Conservation (phyloP, 139 green algal genomes). For the Trebouxia sp. region DNA sequence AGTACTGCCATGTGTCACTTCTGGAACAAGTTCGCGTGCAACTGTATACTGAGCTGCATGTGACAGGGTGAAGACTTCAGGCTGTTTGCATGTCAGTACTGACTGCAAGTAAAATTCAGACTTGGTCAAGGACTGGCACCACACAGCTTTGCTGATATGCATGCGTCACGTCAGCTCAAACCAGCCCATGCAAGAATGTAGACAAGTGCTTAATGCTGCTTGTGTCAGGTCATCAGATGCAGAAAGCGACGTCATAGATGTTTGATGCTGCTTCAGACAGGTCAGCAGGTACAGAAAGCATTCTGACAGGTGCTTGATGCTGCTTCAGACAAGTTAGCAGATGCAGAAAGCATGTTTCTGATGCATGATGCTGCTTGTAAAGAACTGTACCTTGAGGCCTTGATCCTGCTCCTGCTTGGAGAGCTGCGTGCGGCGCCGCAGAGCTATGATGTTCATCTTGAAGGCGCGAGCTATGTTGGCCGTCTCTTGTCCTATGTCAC, state of each 20-base stretch:
- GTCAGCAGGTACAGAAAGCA: background rate
- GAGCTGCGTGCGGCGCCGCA: slow-evolving; percentile 58
- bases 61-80: background rate
- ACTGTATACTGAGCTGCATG: background rate
- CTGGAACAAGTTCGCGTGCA: background rate
- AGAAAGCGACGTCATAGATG: background rate
- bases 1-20: background rate
- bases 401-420: slow-evolving; percentile 50
- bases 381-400: slow-evolving; percentile 45
- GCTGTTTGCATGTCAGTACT: too few relatives aligned
- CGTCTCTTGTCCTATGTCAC: slow-evolving; percentile 64
- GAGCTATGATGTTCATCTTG: slow-evolving; percentile 70
- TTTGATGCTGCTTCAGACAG: background rate
- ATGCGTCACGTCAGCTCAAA: too few relatives aligned
- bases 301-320: background rate
- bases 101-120: too few relatives aligned
- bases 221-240: background rate
- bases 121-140: too few relatives aligned
- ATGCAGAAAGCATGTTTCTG: background rate
- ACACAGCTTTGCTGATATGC: too few relatives aligned
- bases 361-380: background rate
- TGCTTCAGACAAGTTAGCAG: background rate
- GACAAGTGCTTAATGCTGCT: background rate
- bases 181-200: too few relatives aligned
- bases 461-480: slow-evolving; percentile 67